Base-by-base conservation (phyloP, 2,329 filamentous ascomycete species). In the Taxawa tesnikishii region DNA sequence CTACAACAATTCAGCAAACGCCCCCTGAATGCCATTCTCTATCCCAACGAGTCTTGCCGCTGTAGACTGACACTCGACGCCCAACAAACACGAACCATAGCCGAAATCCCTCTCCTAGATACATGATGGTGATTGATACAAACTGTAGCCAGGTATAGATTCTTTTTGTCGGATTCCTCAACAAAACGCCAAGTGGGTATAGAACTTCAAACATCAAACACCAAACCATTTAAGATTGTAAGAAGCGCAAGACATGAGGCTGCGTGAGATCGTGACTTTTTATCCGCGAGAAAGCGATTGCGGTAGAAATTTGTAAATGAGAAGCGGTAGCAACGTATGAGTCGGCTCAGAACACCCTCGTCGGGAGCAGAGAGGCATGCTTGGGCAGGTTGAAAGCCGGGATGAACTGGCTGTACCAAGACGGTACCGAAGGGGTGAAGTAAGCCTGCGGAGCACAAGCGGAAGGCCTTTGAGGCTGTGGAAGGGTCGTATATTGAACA, bases 371-470 rank as follows among this genome's bases (percentile, higher is more conserved):
- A 11, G 31, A 38, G 26, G 38, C 38, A 32, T 40, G 38, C 30
- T 40, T 40, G 9, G 34, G 33, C 12, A 40, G 32, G 29, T 16
- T 36, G 9, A 29, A 10, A 10, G 31, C 32, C 12, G 38, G 32
- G 25, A 40, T 37, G 32, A 40, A 37, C 15, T 37, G 36, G 27
- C 36, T 38, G 26, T 33, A 40, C 38, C 38, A 40, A 12, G 32
- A 18, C 12, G 16, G 24, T 23, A 26, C n/a, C n/a, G 19, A 23
- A 13, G 38, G 31, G 7, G 34, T 31, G 30, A 34, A 31, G 29
- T 39, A 39, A 9, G 38, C 31, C 14, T 40, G 34, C 15, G 38
- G 34, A 23, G 34, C 34, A 21, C 38, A 39, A 31, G 12, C 32
- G 27, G 15, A 23, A 26, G 23, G 32, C 29, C 15, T n/a, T n/a